phyloP scores from a whole-genome alignment of 2,329 filamentous ascomycete species.

The Ophiostoma novo-ulmi region DNA sequence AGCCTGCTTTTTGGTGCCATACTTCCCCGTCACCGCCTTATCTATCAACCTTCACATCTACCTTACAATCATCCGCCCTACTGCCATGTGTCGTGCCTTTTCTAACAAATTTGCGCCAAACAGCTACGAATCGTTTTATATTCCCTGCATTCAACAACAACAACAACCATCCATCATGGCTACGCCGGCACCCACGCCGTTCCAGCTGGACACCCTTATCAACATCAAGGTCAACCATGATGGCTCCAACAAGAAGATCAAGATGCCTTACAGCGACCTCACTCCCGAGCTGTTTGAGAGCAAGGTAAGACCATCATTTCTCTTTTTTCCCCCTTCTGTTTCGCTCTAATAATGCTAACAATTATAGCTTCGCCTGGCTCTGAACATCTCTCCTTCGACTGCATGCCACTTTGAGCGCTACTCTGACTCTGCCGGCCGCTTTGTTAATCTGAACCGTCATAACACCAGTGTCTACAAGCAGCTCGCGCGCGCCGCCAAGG shows the following conservation, averaged over 20 bases:
- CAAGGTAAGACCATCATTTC: slow-evolving; percentile 59
- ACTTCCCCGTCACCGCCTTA: neutral
- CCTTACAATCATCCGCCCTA: neutral
- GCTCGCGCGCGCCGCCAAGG: slow-evolving; percentile 91
- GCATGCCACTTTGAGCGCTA: slow-evolving; percentile 78
- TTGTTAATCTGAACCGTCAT: slow-evolving; percentile 69
- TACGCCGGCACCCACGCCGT: neutral
- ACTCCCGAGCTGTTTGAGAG: slow-evolving; percentile 61
- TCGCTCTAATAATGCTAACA: neutral
- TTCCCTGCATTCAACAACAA: neutral
- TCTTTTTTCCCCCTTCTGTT: neutral
- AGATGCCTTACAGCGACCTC: slow-evolving; percentile 82
- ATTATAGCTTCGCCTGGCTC: slow-evolving; percentile 62
- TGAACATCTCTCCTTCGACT: slow-evolving; percentile 59
- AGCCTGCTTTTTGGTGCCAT: neutral
- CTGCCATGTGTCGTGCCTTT: slow-evolving; percentile 5
- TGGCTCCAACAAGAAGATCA: slow-evolving; percentile 73
- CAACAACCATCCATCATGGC: neutral
- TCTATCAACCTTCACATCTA: neutral
- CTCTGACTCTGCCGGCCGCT: slow-evolving; percentile 83
- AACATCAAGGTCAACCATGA: slow-evolving; percentile 80
- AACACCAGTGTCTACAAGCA: slow-evolving; percentile 91
- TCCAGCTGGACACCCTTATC: slow-evolving; percentile 62
- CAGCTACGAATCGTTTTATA: slow-evolving; percentile 1
- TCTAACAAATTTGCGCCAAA: neutral